These are phyloP conservation scores for Penicillium cosmopolitanum DNA, from an alignment of 495 filamentous ascomycete genomes.

Conservation along the genomic window DNA sequence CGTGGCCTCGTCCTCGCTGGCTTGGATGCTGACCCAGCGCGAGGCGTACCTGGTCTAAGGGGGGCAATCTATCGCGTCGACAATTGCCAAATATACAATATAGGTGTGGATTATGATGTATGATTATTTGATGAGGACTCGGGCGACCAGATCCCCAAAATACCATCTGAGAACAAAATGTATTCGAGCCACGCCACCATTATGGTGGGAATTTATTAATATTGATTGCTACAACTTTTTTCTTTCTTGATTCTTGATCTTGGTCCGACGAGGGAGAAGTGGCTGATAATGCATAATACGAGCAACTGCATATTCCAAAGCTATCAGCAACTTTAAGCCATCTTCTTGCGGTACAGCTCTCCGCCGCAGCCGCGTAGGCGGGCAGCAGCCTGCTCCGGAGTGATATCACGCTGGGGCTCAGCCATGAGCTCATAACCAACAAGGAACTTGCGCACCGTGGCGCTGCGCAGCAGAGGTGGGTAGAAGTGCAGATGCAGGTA, in stretches of 20 bases:
- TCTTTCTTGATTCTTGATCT: no score
- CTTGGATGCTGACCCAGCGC: slow-evolving; percentile 81
- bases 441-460: slow-evolving; percentile 92
- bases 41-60: slow-evolving; percentile 34
- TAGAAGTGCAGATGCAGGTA: slow-evolving; percentile 98
- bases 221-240: neutral
- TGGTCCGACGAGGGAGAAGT: neutral
- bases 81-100: neutral
- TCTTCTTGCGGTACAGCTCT: slow-evolving; percentile 76
- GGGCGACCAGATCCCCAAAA: neutral
- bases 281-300: neutral
- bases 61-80: neutral
- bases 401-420: slow-evolving; percentile 96
- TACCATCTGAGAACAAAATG: no score
- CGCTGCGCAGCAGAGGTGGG: slow-evolving; percentile 88
- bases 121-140: neutral
- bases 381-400: slow-evolving; percentile 90
- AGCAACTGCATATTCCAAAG: neutral
- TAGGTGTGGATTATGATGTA: neutral
- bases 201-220: no score
- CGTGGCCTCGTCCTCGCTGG: slow-evolving; percentile 66
- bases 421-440: slow-evolving; percentile 91
- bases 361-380: slow-evolving; percentile 75
- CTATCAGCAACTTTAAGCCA: slow-evolving; percentile 36
- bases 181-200: no score